Conservation (phyloP, 1,284 basidiomycete species). For the Chalciporus piperatoides region DNA sequence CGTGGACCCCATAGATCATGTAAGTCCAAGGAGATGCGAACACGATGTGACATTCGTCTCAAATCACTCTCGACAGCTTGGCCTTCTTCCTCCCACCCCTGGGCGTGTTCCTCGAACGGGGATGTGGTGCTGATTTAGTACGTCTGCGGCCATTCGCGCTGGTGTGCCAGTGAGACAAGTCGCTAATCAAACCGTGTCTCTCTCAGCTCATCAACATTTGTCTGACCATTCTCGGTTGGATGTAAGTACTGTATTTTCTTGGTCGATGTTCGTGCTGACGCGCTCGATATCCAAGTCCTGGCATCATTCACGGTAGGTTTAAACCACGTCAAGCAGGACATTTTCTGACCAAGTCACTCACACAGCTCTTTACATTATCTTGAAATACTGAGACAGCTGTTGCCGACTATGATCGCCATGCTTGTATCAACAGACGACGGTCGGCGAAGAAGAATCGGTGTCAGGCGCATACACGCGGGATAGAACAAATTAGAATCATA, state of each 20-base stretch:
- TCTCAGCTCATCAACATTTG: slow-evolving; percentile 64
- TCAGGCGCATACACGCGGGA: neutral
- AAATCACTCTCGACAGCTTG: slow-evolving; percentile 36
- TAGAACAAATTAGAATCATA: neutral
- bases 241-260: slow-evolving; percentile 42
- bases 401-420: neutral
- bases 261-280: slow-evolving; percentile 5
- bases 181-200: neutral
- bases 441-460: neutral
- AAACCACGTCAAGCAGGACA: neutral
- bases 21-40: slow-evolving; percentile 19
- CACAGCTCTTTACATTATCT: slow-evolving; percentile 69
- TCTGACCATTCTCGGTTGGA: slow-evolving; percentile 66
- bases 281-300: slow-evolving; percentile 46
- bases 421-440: neutral
- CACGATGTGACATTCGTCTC: slow-evolving; percentile 7
- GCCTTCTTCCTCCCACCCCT: slow-evolving; percentile 76
- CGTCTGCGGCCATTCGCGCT: slow-evolving; percentile 17
- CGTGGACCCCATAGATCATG: slow-evolving; percentile 35
- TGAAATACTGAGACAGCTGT: slow-evolving; percentile 46
- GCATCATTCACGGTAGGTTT: slow-evolving; percentile 63
- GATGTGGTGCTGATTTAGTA: slow-evolving; percentile 68
- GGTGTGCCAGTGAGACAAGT: neutral
- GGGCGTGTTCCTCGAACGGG: slow-evolving; percentile 77
- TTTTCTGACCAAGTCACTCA: slow-evolving; percentile 1